phyloP scores from a whole-genome alignment of 202 grass and related monocot genomes.

The Panicum hallii region DNA sequence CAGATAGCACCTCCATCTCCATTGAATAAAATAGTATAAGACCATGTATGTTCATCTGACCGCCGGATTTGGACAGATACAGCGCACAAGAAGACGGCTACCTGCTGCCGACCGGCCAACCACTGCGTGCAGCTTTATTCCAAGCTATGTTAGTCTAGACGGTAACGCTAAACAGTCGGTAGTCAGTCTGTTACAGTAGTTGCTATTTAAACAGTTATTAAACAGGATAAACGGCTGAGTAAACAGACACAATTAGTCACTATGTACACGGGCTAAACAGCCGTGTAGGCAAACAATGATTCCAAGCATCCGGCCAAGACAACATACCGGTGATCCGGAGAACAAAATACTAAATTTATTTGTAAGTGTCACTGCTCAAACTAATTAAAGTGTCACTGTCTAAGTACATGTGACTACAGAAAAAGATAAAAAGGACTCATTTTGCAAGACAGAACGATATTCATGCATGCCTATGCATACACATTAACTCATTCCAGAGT shows the following conservation, averaged over 20 bases:
- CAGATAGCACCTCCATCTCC: neutral
- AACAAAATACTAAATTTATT: neutral
- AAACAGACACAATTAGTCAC: too few relatives aligned
- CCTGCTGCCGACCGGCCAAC: neutral
- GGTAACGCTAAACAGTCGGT: too few relatives aligned
- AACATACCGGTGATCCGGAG: neutral
- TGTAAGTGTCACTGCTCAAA: neutral
- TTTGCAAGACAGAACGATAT: neutral
- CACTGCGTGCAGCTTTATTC: neutral
- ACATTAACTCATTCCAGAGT: neutral
- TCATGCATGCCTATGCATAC: neutral
- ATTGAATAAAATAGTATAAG: conserved; percentile 21
- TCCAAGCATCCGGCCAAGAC: neutral
- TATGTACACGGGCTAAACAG: too few relatives aligned
- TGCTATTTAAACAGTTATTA: too few relatives aligned
- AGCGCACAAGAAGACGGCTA: conserved; percentile 1
- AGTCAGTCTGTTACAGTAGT: too few relatives aligned
- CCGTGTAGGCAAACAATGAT: too few relatives aligned
- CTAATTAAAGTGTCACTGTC: neutral
- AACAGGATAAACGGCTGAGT: too few relatives aligned
- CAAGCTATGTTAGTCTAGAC: too few relatives aligned
- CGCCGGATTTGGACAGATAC: conserved; percentile 40
- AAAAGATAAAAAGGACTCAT: too few relatives aligned
- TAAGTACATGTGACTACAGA: too few relatives aligned
- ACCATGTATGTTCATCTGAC: conserved; percentile 10